Evolutionary conservation across 2,329 filamentous ascomycete genomes (phyloP).

Genomic region (Paecilomyces formosus): DNA sequence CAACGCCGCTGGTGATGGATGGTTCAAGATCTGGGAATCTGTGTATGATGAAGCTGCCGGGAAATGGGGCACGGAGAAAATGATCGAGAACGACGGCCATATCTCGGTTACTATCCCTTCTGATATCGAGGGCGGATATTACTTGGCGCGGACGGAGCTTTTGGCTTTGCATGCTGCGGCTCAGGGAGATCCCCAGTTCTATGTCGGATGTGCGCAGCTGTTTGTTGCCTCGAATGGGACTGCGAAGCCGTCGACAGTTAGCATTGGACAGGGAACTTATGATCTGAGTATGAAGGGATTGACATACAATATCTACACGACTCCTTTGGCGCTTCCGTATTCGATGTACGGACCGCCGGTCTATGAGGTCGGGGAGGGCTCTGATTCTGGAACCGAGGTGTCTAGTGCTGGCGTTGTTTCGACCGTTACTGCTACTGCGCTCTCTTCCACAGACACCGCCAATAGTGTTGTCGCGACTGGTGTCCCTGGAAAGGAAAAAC

Average conservation of each 20-base stretch:
- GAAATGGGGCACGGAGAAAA: slow-evolving; percentile 64
- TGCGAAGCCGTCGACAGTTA: slow-evolving; percentile 47
- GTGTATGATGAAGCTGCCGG: slow-evolving; percentile 51
- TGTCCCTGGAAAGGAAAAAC: not conserved
- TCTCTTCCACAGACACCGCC: not conserved
- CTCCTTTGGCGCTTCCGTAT: slow-evolving; percentile 48
- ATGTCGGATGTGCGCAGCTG: slow-evolving; percentile 64
- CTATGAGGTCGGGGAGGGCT: slow-evolving; percentile 37
- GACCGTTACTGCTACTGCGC: slow-evolving; percentile 2
- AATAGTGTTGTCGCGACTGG: not conserved
- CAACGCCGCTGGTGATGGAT: slow-evolving; percentile 56
- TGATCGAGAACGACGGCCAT: slow-evolving; percentile 58
- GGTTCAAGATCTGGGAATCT: slow-evolving; percentile 72
- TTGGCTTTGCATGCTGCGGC: slow-evolving; percentile 60
- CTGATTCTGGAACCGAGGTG: not conserved
- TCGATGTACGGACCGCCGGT: slow-evolving; percentile 51
- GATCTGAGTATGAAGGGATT: slow-evolving; percentile 47
- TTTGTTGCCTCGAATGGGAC: slow-evolving; percentile 49
- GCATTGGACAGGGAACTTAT: slow-evolving; percentile 59
- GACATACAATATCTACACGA: slow-evolving; percentile 57
- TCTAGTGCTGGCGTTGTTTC: not conserved
- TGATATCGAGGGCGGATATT: slow-evolving; percentile 57
- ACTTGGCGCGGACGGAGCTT: slow-evolving; percentile 64
- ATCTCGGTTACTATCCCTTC: slow-evolving; percentile 56
- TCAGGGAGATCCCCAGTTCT: slow-evolving; percentile 61